phyloP scores from a whole-genome alignment of 768 basidiomycete genomes.

The Lyophyllum decastes region DNA sequence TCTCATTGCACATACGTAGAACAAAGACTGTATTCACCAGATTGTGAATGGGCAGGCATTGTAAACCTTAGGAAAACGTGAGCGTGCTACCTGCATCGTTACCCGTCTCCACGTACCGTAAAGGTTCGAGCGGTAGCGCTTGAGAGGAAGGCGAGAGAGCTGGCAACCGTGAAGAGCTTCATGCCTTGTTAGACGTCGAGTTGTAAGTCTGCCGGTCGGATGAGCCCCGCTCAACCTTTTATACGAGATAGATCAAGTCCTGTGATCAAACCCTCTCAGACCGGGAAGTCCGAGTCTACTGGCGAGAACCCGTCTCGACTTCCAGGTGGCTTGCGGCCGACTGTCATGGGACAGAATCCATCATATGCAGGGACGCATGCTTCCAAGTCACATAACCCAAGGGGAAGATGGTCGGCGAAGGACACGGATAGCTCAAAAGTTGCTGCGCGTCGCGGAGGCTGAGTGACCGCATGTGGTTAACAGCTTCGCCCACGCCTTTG shows the following conservation, averaged over 20 bases:
- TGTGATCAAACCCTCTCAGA: background rate
- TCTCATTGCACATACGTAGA: background rate
- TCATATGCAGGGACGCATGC: background rate
- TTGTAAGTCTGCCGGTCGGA: background rate
- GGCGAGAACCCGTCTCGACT: background rate
- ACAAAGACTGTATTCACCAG: slow-evolving; percentile 43
- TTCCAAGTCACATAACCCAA: background rate
- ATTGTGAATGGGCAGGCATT: slow-evolving; percentile 71
- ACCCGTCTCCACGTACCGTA: slow-evolving; percentile 33
- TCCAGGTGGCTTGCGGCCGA: background rate
- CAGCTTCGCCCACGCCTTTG: background rate
- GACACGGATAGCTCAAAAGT: background rate
- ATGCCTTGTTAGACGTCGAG: slow-evolving; percentile 18
- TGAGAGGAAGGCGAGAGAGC: slow-evolving; percentile 21
- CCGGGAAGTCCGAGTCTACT: background rate
- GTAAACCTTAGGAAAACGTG: slow-evolving; percentile 34
- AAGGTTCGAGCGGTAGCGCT: slow-evolving; percentile 54
- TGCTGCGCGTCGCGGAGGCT: background rate
- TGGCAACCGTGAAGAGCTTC: slow-evolving; percentile 25
- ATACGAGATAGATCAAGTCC: background rate
- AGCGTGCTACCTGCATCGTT: background rate
- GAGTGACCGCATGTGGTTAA: background rate
- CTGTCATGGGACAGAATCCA: background rate
- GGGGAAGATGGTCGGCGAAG: background rate
- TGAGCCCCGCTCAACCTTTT: background rate